Base-by-base conservation (phyloP, 129 eudicot species). In the Chrysanthemum makinoi region DNA sequence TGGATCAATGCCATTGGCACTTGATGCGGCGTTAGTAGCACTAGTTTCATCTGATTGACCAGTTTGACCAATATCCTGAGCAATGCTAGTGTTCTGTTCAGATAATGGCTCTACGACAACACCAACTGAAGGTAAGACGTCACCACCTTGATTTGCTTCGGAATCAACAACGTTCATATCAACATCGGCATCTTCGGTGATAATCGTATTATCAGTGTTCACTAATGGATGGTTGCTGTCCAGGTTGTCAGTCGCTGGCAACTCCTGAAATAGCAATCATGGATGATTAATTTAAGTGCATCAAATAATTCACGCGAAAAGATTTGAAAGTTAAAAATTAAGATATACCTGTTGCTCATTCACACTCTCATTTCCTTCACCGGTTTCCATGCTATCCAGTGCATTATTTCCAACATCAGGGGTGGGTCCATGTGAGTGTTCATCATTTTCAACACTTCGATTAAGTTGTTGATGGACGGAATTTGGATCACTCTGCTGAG, bases 1-100 rank as follows among this genome's bases (percentile, higher is more conserved):
- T 17, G 99, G 99, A 83, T 94, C 99, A 59, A 94, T 87, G 58
- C 84, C 93, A 79, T 84, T 88, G 66, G 87, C 76, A 80, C 69
- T 80, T 55, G 87, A 72, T 58, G 85, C 74, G 6, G 78, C 87
- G 74, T 78, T 80, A 56, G 77, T 83, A 75, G 79, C 72, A 72
- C 69, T 75, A 62, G 76, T 66, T 75, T 83, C 90, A 70, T 86
- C 90, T 24, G 79, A 66, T 77, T 80, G 87, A 73, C 69, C 80
- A 28, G 73, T 74, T 77, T 80, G 85, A 67, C 69, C 75, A 64
- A 82, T 70, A 72, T 79, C 90, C 69, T 76, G 83, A 10, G 60
- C 75, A 33, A 68, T 83, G 72, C 7, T 57, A 71, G 67, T 58
- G 76, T 83, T 66, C 65, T 82, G 85, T 72, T 70, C 80, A 9